A percentile compares a stretch with the other conserved stretches of the same genome.
These are phyloP conservation scores for Fusarium hainanense DNA, from an alignment of 2,329 filamentous ascomycete species.

Conservation along the genomic window DNA sequence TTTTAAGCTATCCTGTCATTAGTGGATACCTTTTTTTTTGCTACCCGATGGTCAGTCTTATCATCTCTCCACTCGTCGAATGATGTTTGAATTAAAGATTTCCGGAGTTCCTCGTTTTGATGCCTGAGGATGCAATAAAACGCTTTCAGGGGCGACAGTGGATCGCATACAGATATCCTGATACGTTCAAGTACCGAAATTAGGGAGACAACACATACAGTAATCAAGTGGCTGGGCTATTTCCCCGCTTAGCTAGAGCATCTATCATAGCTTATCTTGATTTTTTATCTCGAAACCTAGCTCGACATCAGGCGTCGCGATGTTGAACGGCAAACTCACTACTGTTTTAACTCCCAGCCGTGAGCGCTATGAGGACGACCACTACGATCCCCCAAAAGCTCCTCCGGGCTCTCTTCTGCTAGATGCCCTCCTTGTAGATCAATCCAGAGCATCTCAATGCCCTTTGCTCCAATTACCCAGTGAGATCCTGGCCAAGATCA, in stretches of 20 bases:
- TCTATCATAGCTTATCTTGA: no score
- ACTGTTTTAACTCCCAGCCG: no score
- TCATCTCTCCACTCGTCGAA: background rate
- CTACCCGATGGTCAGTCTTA: background rate
- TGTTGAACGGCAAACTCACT: no score
- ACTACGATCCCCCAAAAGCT: background rate
- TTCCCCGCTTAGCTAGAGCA: no score
- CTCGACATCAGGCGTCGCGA: no score
- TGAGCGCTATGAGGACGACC: background rate
- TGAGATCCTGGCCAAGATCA: background rate
- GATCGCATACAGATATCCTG: background rate
- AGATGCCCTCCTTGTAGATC: background rate
- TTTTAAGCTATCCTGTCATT: background rate
- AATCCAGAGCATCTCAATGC: background rate
- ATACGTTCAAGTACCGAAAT: no score
- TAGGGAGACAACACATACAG: no score
- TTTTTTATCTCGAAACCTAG: no score
- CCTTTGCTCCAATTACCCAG: background rate
- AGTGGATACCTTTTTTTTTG: background rate
- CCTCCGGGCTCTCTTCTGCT: background rate
- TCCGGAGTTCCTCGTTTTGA: background rate
- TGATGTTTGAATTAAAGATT: accelerated
- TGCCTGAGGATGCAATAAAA: background rate
- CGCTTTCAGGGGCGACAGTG: background rate
- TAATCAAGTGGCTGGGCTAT: no score